Conservation (phyloP, 1,139 yeast species). For the Barnettozyma hawaiiensis region DNA sequence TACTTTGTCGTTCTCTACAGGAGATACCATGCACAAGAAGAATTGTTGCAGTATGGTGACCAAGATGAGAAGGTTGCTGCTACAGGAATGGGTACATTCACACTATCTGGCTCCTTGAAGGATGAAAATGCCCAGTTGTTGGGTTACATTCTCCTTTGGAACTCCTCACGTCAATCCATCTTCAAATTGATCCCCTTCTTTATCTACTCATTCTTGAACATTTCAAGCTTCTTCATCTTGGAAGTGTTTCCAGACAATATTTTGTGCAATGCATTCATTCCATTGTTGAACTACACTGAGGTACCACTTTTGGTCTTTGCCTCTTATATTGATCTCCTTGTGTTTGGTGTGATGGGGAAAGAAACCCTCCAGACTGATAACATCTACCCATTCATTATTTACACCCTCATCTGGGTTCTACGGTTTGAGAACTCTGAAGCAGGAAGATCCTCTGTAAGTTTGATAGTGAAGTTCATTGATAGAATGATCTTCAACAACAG, state of each 20-base stretch:
- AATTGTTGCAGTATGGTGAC: constrained; percentile 10
- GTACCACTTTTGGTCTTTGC: constrained; percentile 33
- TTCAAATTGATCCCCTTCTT: constrained; percentile 40
- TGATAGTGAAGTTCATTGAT: constrained; percentile 26
- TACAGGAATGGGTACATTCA: constrained; percentile 15
- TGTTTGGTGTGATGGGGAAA: constrained; percentile 29
- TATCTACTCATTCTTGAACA: constrained; percentile 42
- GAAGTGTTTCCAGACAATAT: constrained; percentile 34
- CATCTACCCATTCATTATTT: constrained; percentile 32
- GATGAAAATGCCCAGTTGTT: constrained; percentile 45
- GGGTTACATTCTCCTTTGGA: constrained; percentile 34
- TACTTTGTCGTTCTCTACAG: constrained; percentile 32
- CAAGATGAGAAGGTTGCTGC: constrained; percentile 12
- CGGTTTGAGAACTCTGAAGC: constrained; percentile 41
- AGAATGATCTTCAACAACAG: constrained; percentile 6
- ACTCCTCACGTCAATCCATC: constrained; percentile 28
- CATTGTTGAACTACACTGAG: constrained; percentile 22
- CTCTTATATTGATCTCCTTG: constrained; percentile 36
- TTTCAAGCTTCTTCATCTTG: constrained; percentile 33
- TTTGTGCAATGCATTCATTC: constrained; percentile 30
- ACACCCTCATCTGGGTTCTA: constrained; percentile 35
- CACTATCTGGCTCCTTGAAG: constrained; percentile 34
- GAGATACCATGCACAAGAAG: constrained; percentile 22
- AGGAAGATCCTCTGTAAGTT: constrained; percentile 32
- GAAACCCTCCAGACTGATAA: constrained; percentile 28